Percentiles rank a stretch among this genome's conserved stretches.
Conservation (phyloP, 495 filamentous ascomycete genomes). For the Xylaria flabelliformis region DNA sequence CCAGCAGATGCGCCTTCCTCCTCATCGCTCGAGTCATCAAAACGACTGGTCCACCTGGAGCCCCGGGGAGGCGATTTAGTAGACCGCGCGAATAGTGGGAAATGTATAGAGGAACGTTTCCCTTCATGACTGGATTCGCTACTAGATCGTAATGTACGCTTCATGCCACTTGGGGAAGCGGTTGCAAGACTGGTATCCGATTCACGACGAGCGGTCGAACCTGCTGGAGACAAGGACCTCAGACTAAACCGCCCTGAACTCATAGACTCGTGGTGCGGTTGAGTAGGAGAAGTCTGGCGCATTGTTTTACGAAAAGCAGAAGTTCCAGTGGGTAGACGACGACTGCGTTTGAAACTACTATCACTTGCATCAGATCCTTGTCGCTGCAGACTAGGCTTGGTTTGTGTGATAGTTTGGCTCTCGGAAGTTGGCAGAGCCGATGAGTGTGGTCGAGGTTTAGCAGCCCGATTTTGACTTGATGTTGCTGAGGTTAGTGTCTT, state of each 20-base stretch:
- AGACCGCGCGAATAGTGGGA: conserved; percentile 38
- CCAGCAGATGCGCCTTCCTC: conserved; percentile 53
- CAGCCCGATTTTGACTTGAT: conserved; percentile 17
- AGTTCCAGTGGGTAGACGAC: conserved; percentile 31
- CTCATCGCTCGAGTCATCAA: conserved; percentile 78
- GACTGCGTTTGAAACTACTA: conserved; percentile 56
- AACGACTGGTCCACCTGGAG: conserved; percentile 51
- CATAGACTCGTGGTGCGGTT: conserved; percentile 26
- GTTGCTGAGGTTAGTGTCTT: conserved; percentile 28
- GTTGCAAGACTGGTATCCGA: conserved; percentile 25
- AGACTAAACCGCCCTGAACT: conserved; percentile 48
- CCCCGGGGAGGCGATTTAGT: conserved; percentile 28
- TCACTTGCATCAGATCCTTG: conserved; percentile 55
- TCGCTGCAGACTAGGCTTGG: conserved; percentile 38
- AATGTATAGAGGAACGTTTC: conserved; percentile 36
- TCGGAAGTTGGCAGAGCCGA: background rate
- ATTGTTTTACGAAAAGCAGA: conserved; percentile 51
- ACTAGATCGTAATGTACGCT: conserved; percentile 35
- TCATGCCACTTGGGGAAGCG: conserved; percentile 25
- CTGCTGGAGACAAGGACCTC: conserved; percentile 46
- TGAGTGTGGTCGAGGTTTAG: conserved; percentile 20
- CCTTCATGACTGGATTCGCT: conserved; percentile 35
- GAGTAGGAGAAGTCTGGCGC: conserved; percentile 40
- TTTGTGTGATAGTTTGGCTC: conserved; percentile 29
- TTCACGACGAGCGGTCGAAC: conserved; percentile 38